Evolutionary conservation across 1,284 basidiomycete species (phyloP), one percentile per base, ranked within the genome.

Genomic region (Apiotrichum gracile): DNA sequence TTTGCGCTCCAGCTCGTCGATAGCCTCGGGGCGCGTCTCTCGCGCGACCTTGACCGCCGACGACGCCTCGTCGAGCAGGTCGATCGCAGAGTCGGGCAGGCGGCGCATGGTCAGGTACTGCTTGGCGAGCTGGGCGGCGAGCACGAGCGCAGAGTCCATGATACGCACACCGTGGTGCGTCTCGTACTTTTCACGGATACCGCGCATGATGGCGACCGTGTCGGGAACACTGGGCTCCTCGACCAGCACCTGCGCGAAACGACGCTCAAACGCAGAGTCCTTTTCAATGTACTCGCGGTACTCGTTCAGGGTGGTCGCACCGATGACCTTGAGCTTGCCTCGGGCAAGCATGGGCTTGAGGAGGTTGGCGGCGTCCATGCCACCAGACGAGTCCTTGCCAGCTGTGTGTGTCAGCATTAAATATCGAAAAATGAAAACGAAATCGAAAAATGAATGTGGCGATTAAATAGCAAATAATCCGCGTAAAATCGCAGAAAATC

Each of bases 241-340:
- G 61, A 98, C 86, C 39, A 94, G 75, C 47, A 97, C 93, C 72
- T 94, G 91, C 13, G 90, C 88, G 74, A 98, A 97, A 57, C 96
- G 83, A 58, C 94, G 85, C 70, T 97, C 94, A 54, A 97, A 82
- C 2, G 94, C 94, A 21, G 90, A 85, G 64, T 93, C 91, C 58
- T 89, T 93, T 76, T 97, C 94, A 70, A 97, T 93, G 74, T 93
- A 91, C 73, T 94, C 89, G 58, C 91, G 81, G 76, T 97, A 97
- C 73, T 98, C 93, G 54, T 86, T 83, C 6, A 94, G 81, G 0
- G 93, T 97, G 1, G 93, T 97, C 6, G 93, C 93, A 61, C 93
- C 94, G 54, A 97, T 94, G 68, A 85, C 84, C 53, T 84, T 83
- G 40, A 91, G 79, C 76, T 94, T 96, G 47, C 94, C 94, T 58